phyloP scores from a whole-genome alignment of 768 basidiomycete genomes.

The Leccinellum luteum region DNA sequence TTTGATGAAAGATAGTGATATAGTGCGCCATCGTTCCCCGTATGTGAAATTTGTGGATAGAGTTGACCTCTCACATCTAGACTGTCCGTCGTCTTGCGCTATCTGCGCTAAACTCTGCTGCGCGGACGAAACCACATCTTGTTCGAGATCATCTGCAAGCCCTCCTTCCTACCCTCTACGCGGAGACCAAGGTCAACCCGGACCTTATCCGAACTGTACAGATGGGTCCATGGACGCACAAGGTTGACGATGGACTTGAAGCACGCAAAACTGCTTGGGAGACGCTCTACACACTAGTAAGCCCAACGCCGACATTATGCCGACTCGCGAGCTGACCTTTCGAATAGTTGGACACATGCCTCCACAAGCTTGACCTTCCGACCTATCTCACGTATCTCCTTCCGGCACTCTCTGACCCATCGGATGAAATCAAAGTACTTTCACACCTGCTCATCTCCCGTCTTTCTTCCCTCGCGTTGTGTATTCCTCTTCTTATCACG shows the following conservation, averaged over 20 bases:
- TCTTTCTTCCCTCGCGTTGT: constrained; percentile 68
- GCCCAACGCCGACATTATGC: constrained; percentile 22
- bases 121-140: constrained; percentile 90
- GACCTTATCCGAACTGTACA: constrained; percentile 86
- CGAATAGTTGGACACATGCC: constrained; percentile 82
- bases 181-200: constrained; percentile 77
- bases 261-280: constrained; percentile 97
- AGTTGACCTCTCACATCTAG: constrained; percentile 39
- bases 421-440: constrained; percentile 96
- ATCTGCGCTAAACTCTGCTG: constrained; percentile 90
- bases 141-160: constrained; percentile 77
- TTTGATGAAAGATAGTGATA: constrained; percentile 82
- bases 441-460: constrained; percentile 95
- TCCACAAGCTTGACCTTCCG: constrained; percentile 82
- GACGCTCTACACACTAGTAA: constrained; percentile 90
- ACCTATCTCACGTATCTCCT: constrained; percentile 82
- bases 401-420: constrained; percentile 80
- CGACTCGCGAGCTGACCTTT: neutral
- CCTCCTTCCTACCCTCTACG: constrained; percentile 81
- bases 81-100: constrained; percentile 87
- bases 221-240: constrained; percentile 97
- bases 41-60: neutral
- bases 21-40: constrained; percentile 48
- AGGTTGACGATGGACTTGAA: constrained; percentile 95
- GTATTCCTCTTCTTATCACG: constrained; percentile 39